Evolutionary conservation across 352 stramenopile species (phyloP), one percentile per base, ranked within the genome.

Genomic region (Globisporangium nagaii): DNA sequence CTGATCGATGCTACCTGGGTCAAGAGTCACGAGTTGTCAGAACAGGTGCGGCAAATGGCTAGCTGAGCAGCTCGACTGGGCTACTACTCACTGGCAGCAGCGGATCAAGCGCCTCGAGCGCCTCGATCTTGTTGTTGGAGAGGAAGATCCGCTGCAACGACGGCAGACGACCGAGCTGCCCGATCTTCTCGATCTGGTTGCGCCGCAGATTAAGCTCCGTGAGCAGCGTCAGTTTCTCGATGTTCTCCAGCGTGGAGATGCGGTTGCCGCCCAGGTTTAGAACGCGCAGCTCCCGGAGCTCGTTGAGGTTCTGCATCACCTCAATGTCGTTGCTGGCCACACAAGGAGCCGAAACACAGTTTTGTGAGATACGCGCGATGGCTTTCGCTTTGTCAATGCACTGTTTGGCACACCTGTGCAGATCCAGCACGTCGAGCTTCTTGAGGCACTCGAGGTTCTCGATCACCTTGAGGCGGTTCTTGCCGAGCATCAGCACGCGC

Each of bases 401-500:
- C n/a, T n/a, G n/a, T n/a, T n/a, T n/a, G n/a, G n/a, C n/a, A n/a
- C n/a, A 87, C 76, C 76, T 94, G 67, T 97, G 90, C 20, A 97
- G 61, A 53, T 97, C 90, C 7, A 97, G 69, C 3, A 97, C 90
- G 54, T 97, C 90, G n/a, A 97, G 71, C 25, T 96, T 96, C 39
- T 73, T 74, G 8, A 97, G 65, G 48, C 63, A 81, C 7, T 84
- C 76, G 17, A 97, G 69, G 50, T 96, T 90, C 56, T 90, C 81
- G 51, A 97, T 97, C 24, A 46, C 58, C 28, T 73, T 66, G 8
- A 96, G 66, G 7, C 74, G 69, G 62, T 96, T 97, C 62, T 93
- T 95, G 6, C 90, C 90, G 32, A 96, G 77, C 88, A 97, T 97
- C n/a, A 97, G 72, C 41, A 97, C 89, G 2, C 89, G 69, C 19